Base-by-base conservation (phyloP, 768 basidiomycete genomes). In the Rhodotorula kratochvilovae region DNA sequence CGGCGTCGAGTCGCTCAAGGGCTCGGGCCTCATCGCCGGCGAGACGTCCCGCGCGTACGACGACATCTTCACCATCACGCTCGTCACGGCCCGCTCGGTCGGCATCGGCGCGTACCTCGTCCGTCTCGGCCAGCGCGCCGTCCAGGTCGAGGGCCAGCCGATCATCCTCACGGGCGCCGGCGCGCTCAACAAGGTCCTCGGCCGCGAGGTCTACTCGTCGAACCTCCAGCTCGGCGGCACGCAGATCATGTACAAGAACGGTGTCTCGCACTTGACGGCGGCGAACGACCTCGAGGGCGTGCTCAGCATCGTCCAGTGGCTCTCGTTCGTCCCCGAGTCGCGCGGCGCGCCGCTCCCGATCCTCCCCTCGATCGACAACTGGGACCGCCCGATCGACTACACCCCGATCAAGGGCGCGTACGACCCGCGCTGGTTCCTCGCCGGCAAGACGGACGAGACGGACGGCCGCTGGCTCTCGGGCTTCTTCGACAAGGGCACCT, bases 171-270 rank as follows among this genome's bases (percentile, higher is more conserved):
- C 96, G 23, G 96, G 96, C 76, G 95, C 95, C 36, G 87, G 87
- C 13, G 96, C 96, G 8, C 86, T 99, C 75, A 99, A 98, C 86
- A 98, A 99, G 82, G 96, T 99, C 11, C 87, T 99, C 54, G 96
- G 96, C 71, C 90, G 96, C 60, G 96, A 98, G 81, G 96, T 99
- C 57, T 98, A 99, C 81, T 97, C 96, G 16, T 96, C 93, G 65
- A 98, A 98, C 81, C 81, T 99, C 76, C 96, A 98, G 81, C 90
- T 99, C 70, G 96, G 96, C 73, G 96, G 96, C 65, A 98, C 96
- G n/a, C 96, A 99, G 79, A 98, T 99, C 84, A 98, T 99, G 96
- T 90, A 92, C 87, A 97, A 97, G 87, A 99, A 99, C 79, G 96
- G 96, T 82, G 91, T 98, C 66, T 96, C 95, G 10, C 96, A 99